These are phyloP conservation scores for Chernovozyma sophiae-reginae DNA, from an alignment of 1,139 yeast species.

Conservation along the genomic window DNA sequence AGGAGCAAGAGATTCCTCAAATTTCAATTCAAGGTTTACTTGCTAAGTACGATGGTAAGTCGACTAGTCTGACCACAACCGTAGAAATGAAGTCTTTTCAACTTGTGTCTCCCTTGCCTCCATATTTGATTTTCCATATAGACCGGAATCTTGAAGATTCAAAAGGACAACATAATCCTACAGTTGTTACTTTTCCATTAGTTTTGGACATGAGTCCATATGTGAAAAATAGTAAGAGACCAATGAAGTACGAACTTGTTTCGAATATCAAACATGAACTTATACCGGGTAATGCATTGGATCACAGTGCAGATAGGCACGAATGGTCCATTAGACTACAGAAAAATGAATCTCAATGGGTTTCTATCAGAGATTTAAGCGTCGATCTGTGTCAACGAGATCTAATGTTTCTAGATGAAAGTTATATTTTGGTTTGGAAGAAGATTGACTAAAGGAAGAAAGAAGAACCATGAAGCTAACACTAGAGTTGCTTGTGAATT, in stretches of 20 bases:
- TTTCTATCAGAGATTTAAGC: constrained; percentile 50
- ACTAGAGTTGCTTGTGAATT: not conserved
- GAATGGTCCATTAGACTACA: constrained; percentile 53
- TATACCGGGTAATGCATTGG: constrained; percentile 16
- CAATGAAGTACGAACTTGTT: constrained; percentile 38
- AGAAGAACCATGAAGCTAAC: not conserved
- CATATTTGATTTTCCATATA: constrained; percentile 50
- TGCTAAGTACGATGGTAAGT: constrained; percentile 37
- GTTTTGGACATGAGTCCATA: constrained; percentile 37
- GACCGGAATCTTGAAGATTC: constrained; percentile 40
- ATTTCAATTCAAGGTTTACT: constrained; percentile 45
- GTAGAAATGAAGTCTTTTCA: constrained; percentile 31
- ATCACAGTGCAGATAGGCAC: constrained; percentile 25
- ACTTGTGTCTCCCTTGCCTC: constrained; percentile 44
- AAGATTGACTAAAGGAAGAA: not conserved
- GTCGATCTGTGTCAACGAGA: constrained; percentile 50
- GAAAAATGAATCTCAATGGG: constrained; percentile 46
- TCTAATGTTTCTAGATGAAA: constrained; percentile 58
- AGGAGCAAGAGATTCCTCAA: constrained; percentile 43
- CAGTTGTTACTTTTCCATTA: constrained; percentile 60
- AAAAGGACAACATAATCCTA: constrained; percentile 46
- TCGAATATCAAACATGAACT: constrained; percentile 50
- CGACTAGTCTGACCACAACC: constrained; percentile 14
- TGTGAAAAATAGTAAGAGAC: constrained; percentile 13
- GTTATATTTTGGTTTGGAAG: constrained; percentile 69